Conservation (phyloP, 1,284 basidiomycete genomes). For the Amylostereum areolatum region DNA sequence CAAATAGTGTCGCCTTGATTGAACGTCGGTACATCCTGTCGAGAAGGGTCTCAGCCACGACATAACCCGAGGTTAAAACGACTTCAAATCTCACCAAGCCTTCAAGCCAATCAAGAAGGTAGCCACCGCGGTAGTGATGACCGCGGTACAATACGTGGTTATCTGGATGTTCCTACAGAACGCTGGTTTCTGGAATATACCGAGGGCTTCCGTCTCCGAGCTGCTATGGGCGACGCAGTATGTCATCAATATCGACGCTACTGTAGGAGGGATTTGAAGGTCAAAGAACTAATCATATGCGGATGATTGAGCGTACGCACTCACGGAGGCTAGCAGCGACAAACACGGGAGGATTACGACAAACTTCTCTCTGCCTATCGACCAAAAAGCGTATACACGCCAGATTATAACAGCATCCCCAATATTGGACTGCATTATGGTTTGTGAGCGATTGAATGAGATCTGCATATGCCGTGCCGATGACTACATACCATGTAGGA, state of each 20-base stretch:
- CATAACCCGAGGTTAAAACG: neutral
- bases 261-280: neutral
- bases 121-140: neutral
- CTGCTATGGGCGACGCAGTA: neutral
- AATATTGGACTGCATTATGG: neutral
- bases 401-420: conserved; percentile 1
- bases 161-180: conserved; percentile 1
- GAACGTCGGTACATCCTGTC: neutral
- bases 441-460: neutral
- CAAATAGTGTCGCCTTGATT: neutral
- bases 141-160: neutral
- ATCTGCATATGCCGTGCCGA: neutral
- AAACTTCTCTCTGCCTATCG: neutral
- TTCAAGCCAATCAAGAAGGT: neutral
- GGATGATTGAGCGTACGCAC: neutral
- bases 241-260: neutral
- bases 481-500: neutral
- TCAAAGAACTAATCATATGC: neutral
- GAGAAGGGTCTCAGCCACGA: neutral
- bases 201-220: neutral
- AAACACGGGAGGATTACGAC: neutral
- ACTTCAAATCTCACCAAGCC: neutral
- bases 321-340: neutral
- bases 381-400: neutral
- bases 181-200: neutral